Base-by-base conservation (phyloP, 116 monocot genomes). In the Papilionanthe hybrid region DNA sequence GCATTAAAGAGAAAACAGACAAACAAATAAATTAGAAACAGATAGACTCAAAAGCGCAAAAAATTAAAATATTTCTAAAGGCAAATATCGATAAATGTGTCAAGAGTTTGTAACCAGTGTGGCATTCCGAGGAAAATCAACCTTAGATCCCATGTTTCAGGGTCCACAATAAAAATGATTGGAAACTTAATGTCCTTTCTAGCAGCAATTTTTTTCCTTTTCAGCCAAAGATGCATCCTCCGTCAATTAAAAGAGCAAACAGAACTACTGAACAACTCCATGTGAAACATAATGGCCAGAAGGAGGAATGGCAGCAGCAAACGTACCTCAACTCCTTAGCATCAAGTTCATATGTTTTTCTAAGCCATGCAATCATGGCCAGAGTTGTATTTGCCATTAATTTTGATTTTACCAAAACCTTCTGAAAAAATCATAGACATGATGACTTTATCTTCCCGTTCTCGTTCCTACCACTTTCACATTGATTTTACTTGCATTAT, bases 311-410 rank as follows among this genome's bases (percentile, higher is more conserved):
- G 37, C 71, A 32, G 15, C 12, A 68, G 28, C 15, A 68, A 30
- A 29, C 68, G 28, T 68, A 11, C 27, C 71, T 71, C 2, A 71
- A 71, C 71, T 63, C 27, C 71, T 71, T 71, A 32, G 71, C 71
- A 71, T 71, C 29, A 71, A 71, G 32, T 71, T 71, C 32, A 13
- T 71, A 10, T 32, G n/a, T 37, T 71, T 13, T 71, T 29, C 32
- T 53, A 15, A 53, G 18, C 53, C 4, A 53, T 17, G 12, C 1
- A 71, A 37, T 37, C 71, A 29, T 71, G 71, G 32, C 32, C 32
- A 71, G 12, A 37, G 71, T 37, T 28, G 28, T 37, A 32, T 32
- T 32, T 71, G 71, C 25, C 30, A 17, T 41, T 37, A 17, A 29
- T 30, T 32, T 17, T 23, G 63, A 63, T 63, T 63, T 63, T 63